A percentile compares a stretch with the other conserved stretches of the same genome.
Evolutionary conservation across 306 rosid genomes (phyloP).

Genomic region (Pyrus pyrifolia): DNA sequence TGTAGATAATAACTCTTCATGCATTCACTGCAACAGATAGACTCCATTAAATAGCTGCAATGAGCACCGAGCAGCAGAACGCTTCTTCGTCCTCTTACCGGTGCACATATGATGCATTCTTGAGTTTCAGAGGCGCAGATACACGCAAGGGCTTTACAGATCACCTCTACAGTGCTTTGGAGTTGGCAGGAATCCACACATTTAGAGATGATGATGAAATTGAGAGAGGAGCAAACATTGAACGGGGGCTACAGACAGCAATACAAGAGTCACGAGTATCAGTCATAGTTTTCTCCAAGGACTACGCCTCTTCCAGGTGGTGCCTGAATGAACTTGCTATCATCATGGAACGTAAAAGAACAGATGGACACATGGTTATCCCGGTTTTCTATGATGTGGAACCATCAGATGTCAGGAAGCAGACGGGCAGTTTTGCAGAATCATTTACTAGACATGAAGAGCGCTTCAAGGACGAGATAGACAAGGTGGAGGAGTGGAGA

Average conservation of each 20-base stretch:
- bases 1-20: no score
- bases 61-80: no score
- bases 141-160: not conserved
- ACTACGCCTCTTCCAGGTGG: not conserved
- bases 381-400: not conserved
- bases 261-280: not conserved
- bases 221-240: not conserved
- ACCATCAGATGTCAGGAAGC: not conserved
- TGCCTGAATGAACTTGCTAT: not conserved
- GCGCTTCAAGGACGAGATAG: not conserved
- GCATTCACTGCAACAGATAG: no score
- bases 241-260: not conserved
- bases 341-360: not conserved
- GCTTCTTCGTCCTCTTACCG: not conserved
- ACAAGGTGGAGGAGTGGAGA: not conserved
- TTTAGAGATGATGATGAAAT: constrained; percentile 2
- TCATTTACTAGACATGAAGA: not conserved
- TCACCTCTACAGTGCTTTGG: not conserved
- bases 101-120: not conserved
- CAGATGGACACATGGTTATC: not conserved
- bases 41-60: no score
- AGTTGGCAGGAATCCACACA: not conserved
- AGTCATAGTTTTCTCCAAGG: not conserved
- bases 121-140: not conserved
- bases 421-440: not conserved